phyloP scores from a whole-genome alignment of 2,329 filamentous ascomycete species.

The Venturiaceae sp. region DNA sequence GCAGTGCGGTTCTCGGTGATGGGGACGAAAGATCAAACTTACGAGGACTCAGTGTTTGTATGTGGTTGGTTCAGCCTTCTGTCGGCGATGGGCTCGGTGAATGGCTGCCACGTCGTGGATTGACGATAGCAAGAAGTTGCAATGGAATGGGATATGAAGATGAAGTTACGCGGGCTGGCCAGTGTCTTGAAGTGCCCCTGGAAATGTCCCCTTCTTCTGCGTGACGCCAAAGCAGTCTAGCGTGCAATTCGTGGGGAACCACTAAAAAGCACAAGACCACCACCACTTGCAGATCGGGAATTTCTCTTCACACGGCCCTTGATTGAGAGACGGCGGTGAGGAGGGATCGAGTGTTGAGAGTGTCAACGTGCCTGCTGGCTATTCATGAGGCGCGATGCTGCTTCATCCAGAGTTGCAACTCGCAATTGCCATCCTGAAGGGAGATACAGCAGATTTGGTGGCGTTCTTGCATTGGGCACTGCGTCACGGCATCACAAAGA shows the following conservation, averaged over 20 bases:
- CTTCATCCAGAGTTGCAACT: not conserved
- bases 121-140: not conserved
- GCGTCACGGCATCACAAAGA: not conserved
- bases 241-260: not conserved
- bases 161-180: not conserved
- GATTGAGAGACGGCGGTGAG: no score
- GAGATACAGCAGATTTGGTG: no score
- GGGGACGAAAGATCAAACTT: not conserved
- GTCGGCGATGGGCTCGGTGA: not conserved
- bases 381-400: not conserved
- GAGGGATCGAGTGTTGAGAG: not conserved
- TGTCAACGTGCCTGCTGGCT: not conserved
- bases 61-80: not conserved
- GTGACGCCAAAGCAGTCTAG: not conserved
- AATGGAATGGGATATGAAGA: not conserved
- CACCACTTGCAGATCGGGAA: not conserved
- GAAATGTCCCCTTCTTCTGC: not conserved
- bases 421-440: no score
- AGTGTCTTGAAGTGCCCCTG: not conserved
- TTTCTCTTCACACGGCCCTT: no score
- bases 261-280: not conserved
- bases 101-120: not conserved
- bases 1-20: no score
- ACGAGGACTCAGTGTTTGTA: not conserved
- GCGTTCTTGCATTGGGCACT: not conserved